phyloP scores from a whole-genome alignment of 2,329 filamentous ascomycete genomes.

The Chrysoporthe deuterocubensis region DNA sequence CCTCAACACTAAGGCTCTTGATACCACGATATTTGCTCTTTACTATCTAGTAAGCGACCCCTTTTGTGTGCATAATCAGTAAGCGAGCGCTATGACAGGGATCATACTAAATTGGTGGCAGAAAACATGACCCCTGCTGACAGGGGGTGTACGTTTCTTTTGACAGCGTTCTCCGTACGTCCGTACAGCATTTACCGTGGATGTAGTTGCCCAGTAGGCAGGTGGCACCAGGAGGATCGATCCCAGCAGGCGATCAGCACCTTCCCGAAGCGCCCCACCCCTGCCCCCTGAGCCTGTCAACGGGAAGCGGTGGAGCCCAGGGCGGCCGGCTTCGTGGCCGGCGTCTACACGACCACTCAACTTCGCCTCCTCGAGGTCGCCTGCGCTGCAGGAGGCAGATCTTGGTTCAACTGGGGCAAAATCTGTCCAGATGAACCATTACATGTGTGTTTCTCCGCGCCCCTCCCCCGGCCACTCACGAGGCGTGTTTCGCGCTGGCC shows the following conservation, averaged over 20 bases:
- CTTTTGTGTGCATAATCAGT: too few species aligned
- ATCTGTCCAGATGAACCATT: constrained; percentile 15
- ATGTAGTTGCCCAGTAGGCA: neutral
- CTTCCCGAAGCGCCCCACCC: constrained; percentile 14
- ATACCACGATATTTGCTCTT: too few species aligned
- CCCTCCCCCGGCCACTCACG: constrained; percentile 27
- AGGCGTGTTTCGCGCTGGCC: constrained; percentile 19
- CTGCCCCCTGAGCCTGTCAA: neutral
- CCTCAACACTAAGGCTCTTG: too few species aligned
- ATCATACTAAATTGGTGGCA: too few species aligned
- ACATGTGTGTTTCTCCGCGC: constrained; percentile 17
- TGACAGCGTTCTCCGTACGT: too few species aligned
- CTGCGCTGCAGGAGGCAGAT: constrained; percentile 17
- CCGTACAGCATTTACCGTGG: too few species aligned
- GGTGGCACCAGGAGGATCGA: neutral
- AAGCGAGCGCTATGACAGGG: too few species aligned
- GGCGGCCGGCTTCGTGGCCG: constrained; percentile 32
- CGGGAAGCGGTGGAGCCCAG: constrained; percentile 14
- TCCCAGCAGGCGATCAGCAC: constrained; percentile 1
- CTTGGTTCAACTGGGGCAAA: constrained; percentile 10
- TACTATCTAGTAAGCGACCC: too few species aligned
- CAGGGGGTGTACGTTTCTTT: too few species aligned
- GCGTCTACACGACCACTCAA: constrained; percentile 38
- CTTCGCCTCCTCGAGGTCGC: neutral
- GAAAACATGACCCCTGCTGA: too few species aligned